Percentiles rank a stretch among this genome's conserved stretches.
These are phyloP conservation scores for Plasmodium sp. DNA, from an alignment of 169 alveolate species.

Conservation along the genomic window DNA sequence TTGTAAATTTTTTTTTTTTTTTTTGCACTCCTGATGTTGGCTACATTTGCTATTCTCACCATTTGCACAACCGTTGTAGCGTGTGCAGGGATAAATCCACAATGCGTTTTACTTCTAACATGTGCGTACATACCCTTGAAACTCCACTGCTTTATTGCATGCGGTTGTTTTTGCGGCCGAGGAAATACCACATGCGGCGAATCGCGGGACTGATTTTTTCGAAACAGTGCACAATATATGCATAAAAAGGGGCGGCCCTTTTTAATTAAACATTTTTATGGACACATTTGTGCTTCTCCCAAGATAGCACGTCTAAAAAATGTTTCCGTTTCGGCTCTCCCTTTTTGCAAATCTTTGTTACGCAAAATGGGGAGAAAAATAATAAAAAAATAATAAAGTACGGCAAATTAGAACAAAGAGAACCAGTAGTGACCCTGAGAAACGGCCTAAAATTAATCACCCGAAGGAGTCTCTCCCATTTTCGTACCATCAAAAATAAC, in stretches of 20 bases:
- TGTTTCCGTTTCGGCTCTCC: background rate
- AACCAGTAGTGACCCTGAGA: background rate
- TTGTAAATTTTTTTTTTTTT: too few species aligned
- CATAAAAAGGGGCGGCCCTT: background rate
- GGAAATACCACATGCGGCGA: background rate
- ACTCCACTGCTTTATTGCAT: background rate
- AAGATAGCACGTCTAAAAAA: background rate
- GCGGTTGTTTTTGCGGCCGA: background rate
- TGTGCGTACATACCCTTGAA: background rate
- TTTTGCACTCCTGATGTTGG: background rate
- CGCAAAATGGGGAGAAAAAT: background rate
- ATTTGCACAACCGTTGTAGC: background rate
- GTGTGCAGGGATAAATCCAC: background rate
- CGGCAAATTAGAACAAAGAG: background rate
- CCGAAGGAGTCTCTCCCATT: background rate
- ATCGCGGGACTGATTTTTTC: background rate
- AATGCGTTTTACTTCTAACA: background rate
- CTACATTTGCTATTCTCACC: background rate
- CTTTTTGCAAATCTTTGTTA: background rate
- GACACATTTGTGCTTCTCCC: background rate
- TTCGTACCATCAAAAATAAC: background rate
- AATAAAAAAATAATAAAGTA: background rate
- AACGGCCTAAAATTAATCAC: background rate
- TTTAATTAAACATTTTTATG: background rate
- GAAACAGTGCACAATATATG: background rate